Conservation (phyloP, 2,329 filamentous ascomycete genomes). For the Nakataea oryzae region DNA sequence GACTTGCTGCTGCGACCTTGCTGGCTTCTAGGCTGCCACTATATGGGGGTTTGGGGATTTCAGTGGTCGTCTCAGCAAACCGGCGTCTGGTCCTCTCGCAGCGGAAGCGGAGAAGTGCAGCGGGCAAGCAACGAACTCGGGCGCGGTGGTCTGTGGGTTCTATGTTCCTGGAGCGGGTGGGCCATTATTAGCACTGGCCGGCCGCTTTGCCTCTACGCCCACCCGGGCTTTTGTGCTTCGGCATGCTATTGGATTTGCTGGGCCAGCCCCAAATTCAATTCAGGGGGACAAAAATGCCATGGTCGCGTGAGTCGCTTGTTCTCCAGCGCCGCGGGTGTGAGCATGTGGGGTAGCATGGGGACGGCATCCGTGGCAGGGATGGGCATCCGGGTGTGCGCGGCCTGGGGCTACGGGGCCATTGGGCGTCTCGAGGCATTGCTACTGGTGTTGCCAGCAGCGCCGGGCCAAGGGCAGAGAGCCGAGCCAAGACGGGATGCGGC, state of each 20-base stretch:
- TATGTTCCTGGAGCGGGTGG: background rate
- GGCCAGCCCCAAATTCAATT: background rate
- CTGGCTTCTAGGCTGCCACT: background rate
- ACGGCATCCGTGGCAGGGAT: background rate
- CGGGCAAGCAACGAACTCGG: background rate
- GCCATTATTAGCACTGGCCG: background rate
- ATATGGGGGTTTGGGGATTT: background rate
- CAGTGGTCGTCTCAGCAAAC: background rate
- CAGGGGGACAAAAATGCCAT: background rate
- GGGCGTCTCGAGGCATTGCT: background rate
- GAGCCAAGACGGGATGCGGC: background rate
- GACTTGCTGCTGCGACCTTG: conserved; percentile 3
- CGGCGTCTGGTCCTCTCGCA: too few species aligned
- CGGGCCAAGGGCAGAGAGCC: background rate
- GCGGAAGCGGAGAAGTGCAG: background rate
- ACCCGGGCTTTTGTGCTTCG: background rate
- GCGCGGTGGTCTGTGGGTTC: background rate
- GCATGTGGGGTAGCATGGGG: background rate
- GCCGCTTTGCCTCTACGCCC: background rate
- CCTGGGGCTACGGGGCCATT: background rate
- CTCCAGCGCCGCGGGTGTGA: background rate
- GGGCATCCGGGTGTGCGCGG: too few species aligned
- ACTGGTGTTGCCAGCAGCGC: background rate
- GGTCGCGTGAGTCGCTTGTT: background rate
- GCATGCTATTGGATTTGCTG: background rate